These are phyloP conservation scores for Pichia paraexigua DNA, from an alignment of 805 yeast genomes.

Conservation along the genomic window DNA sequence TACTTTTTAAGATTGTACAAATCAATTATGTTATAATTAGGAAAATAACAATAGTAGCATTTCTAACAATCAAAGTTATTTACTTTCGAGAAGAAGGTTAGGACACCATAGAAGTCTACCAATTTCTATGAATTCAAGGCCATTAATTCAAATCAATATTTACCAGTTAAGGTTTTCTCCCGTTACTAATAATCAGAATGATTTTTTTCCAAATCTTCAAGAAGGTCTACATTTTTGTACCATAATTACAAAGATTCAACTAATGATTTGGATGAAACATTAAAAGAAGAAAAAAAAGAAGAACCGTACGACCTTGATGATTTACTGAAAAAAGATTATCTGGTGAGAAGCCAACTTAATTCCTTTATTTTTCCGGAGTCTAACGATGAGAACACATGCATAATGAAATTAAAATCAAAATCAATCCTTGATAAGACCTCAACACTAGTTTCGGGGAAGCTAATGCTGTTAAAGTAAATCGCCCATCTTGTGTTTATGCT, in stretches of 20 bases:
- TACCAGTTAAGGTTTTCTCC: neutral
- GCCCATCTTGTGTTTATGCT: slow-evolving; percentile 2
- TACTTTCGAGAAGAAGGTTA: too few relatives aligned
- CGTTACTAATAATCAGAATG: too few relatives aligned
- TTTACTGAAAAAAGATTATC: neutral
- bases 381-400: neutral
- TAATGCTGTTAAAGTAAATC: neutral
- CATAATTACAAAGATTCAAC: neutral
- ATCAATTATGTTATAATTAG: neutral
- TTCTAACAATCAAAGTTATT: neutral
- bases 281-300: neutral
- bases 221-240: too few relatives aligned
- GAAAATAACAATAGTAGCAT: neutral
- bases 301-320: neutral
- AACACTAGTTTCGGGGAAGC: neutral
- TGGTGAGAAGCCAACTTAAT: neutral
- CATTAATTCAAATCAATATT: too few relatives aligned
- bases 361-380: neutral
- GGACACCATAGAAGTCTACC: neutral
- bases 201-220: too few relatives aligned
- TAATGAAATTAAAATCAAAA: neutral
- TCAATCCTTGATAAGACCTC: neutral
- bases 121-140: neutral
- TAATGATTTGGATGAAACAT: neutral
- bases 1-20: neutral